phyloP scores from a whole-genome alignment of 139 green algal genomes.

The Micractinium sp. region DNA sequence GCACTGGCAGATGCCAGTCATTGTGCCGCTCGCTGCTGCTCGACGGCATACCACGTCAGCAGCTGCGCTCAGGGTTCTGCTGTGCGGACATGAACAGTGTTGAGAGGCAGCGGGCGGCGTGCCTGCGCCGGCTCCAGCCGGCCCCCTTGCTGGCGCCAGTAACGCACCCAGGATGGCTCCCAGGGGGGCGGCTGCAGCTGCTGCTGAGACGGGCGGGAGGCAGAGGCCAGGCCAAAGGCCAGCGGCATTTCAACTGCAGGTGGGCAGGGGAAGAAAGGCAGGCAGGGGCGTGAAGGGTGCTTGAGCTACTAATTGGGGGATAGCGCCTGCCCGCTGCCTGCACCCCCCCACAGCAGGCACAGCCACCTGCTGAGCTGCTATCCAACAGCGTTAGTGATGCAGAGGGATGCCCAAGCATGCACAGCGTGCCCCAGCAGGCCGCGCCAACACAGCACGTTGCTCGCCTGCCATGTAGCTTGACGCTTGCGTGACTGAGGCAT shows the following conservation, averaged over 20 bases:
- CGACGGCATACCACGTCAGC: neutral
- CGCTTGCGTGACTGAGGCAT: neutral
- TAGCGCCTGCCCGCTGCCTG: no score
- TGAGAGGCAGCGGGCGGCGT: neutral
- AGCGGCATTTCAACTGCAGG: neutral
- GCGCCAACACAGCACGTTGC: no score
- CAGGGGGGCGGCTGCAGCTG: neutral
- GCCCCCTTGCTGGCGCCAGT: neutral
- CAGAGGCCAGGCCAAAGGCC: neutral
- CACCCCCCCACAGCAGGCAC: no score
- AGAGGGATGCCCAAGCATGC: no score
- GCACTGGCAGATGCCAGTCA: neutral
- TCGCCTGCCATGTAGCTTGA: neutral
- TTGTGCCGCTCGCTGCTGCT: neutral
- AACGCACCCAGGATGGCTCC: neutral
- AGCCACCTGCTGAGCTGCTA: neutral
- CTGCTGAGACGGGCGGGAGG: neutral
- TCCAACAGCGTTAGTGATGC: neutral
- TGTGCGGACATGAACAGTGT: neutral
- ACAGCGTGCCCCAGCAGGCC: no score
- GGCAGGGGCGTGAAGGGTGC: neutral
- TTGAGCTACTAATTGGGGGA: no score
- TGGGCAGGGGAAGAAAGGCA: neutral
- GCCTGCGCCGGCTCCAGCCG: neutral
- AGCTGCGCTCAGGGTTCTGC: neutral